phyloP scores from a whole-genome alignment of 2,329 filamentous ascomycete species.

The Orbilia brochopaga region DNA sequence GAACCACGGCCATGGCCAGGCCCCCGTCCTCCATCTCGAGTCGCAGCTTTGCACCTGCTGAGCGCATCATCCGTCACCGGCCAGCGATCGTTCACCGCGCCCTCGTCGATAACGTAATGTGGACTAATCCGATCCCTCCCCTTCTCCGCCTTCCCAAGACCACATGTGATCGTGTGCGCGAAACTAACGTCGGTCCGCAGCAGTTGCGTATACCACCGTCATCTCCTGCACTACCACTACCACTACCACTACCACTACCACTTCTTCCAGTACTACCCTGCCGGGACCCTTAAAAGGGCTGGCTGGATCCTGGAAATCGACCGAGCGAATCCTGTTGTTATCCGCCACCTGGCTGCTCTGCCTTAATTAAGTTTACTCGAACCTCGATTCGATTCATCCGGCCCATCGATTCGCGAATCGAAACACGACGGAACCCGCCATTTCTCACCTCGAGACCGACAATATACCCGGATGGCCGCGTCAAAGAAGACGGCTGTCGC shows the following conservation, averaged over 20 bases:
- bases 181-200: conserved; percentile 16
- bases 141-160: conserved; percentile 39
- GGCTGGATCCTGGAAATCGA: conserved; percentile 10
- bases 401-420: conserved; percentile 7
- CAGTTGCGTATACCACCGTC: conserved; percentile 24
- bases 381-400: conserved; percentile 3
- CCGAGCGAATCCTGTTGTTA: background rate
- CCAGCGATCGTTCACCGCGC: background rate
- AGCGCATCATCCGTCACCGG: conserved; percentile 7
- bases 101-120: background rate
- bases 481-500: conserved; percentile 33
- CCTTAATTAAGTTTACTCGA: background rate
- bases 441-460: too few relatives aligned
- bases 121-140: too few relatives aligned
- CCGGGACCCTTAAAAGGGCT: conserved; percentile 3
- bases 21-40: background rate
- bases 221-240: too few relatives aligned
- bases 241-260: too few relatives aligned
- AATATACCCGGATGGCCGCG: conserved; percentile 38
- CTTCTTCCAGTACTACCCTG: conserved; percentile 14
- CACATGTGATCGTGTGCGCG: conserved; percentile 50
- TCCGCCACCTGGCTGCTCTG: background rate
- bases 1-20: background rate
- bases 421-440: background rate
- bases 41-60: conserved; percentile 6